These are phyloP conservation scores for Russula dissimulans DNA, from an alignment of 768 basidiomycete species.

Conservation along the genomic window DNA sequence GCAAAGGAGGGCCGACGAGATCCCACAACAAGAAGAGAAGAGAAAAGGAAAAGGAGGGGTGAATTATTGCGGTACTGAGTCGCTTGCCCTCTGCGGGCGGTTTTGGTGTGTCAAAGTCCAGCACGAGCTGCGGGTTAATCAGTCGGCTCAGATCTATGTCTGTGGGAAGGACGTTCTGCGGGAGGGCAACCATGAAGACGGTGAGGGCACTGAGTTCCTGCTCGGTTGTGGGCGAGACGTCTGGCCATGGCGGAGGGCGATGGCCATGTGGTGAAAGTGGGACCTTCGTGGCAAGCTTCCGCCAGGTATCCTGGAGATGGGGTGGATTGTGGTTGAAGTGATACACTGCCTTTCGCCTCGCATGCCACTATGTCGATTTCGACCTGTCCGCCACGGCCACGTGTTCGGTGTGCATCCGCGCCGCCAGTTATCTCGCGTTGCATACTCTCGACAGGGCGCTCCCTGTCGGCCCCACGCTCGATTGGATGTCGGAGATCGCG, in stretches of 20 bases:
- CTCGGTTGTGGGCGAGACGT: conserved; percentile 38
- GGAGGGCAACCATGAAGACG: conserved; percentile 62
- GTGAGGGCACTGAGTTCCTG: conserved; percentile 71
- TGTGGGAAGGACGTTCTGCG: conserved; percentile 65
- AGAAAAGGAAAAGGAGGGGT: no score
- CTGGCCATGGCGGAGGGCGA: conserved; percentile 27
- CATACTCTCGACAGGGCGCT: conserved; percentile 48
- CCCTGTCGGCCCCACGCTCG: conserved; percentile 41
- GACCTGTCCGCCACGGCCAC: conserved; percentile 52
- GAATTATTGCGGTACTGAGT: no score
- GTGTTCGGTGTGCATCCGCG: conserved; percentile 64
- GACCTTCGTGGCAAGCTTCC: conserved; percentile 7
- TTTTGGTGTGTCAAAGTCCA: conserved; percentile 80
- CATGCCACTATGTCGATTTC: conserved; percentile 60
- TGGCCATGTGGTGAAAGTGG: conserved; percentile 13
- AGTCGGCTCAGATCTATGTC: conserved; percentile 52
- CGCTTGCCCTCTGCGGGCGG: no score
- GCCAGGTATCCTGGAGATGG: conserved; percentile 1
- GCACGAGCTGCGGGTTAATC: conserved; percentile 71
- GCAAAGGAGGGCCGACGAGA: no score
- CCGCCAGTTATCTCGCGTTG: conserved; percentile 59
- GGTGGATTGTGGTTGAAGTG: background rate
- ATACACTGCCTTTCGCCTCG: no score
- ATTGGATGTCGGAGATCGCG: conserved; percentile 60
- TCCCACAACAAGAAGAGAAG: no score